Base-by-base conservation (phyloP, 108 stramenopile genomes). In the Skeletonema potamos region DNA sequence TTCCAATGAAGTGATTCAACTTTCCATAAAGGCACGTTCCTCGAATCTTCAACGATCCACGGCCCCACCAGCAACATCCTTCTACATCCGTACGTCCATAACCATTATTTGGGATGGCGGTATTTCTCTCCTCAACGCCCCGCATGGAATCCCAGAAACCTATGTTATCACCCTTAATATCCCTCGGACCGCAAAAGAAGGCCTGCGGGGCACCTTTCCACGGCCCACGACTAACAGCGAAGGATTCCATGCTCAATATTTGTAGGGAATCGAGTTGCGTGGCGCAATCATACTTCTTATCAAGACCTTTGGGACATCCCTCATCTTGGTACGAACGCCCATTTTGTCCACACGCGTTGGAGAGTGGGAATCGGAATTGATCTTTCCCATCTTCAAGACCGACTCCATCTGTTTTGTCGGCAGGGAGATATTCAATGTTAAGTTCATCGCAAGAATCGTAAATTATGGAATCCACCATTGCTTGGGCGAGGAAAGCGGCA, bases 11-110 rank as follows among this genome's bases (percentile, higher is more conserved):
- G 46, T 81, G 76, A 33, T 81, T 81, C 4, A 81, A 37, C 57
- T 81, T 84, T 10, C 83, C 83, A 18, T 77, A 68, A 17, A 81
- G 55, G 43, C 83, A 84, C 4, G 76, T 77, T 1, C 83, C 83
- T 24, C 71, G 77, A 44, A 77, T 81, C 24, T 66, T 32, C 24
- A 84, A 58, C 32, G 70, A 66, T 18, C 83, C 83, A 13, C 83
- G 62, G 18, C 83, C 83, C 83, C 83, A 84, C 76, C 75, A 84
- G 39, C 83, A 84, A 32, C 83, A 84, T 18, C 83, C 65, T 65
- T 84, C 71, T 1, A 84, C 58, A 65, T 83, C 79, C 54, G 76
- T 73, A 15, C 80, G 36, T 0, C 80, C 76, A 11, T 56, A 29
- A n/a, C 28, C 78, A 68, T 77, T 81, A 68, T 77, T 81, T 27